These are phyloP conservation scores for Alternaria sp. DNA, from an alignment of 2,329 filamentous ascomycete species.

Conservation along the genomic window DNA sequence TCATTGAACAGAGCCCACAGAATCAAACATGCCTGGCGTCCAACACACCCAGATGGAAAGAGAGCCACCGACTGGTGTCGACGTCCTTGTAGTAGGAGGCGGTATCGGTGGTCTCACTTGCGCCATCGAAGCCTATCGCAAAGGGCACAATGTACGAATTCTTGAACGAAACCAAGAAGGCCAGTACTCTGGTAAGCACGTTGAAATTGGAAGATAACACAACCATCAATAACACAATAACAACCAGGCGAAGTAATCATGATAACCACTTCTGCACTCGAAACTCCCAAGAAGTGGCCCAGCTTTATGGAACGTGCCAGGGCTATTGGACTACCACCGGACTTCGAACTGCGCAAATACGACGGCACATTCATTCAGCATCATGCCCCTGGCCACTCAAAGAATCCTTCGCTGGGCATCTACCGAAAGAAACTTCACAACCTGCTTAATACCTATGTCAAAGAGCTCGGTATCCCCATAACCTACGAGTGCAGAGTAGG, in stretches of 20 bases:
- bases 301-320: slow-evolving; percentile 2
- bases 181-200: too few relatives aligned
- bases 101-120: slow-evolving; percentile 39
- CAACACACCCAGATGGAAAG: neutral
- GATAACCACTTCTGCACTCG: too few relatives aligned
- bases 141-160: slow-evolving; percentile 34
- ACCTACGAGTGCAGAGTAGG: neutral
- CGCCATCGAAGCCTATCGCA: slow-evolving; percentile 39
- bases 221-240: too few relatives aligned
- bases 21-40: neutral
- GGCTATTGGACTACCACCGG: neutral
- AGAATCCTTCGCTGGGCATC: slow-evolving; percentile 1
- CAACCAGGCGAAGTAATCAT: too few relatives aligned
- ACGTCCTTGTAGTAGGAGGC: slow-evolving; percentile 35
- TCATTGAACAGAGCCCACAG: neutral
- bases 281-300: too few relatives aligned
- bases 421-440: slow-evolving; percentile 4
- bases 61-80: neutral
- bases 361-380: slow-evolving; percentile 1
- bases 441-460: neutral
- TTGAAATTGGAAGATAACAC: neutral
- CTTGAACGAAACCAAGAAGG: too few relatives aligned
- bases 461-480: slow-evolving; percentile 8
- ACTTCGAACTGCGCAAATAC: neutral
- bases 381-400: neutral